phyloP scores from a whole-genome alignment of 345 rosid genomes.

The Eucalyptus cloeziana region DNA sequence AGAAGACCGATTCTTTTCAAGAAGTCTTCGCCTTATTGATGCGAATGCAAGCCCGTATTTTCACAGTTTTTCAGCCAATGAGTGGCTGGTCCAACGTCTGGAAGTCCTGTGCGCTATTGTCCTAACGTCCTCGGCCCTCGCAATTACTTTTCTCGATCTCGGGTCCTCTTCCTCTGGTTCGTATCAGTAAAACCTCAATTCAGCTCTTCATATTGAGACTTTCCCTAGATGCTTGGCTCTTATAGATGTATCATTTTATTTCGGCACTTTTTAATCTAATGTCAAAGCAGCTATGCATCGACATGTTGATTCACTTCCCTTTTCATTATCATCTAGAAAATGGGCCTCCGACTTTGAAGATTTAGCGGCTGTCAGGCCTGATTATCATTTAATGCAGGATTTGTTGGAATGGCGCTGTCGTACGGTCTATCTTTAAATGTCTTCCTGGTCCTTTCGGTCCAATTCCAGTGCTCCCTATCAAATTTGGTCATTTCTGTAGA shows the following conservation, averaged over 20 bases:
- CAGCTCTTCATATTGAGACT: background rate
- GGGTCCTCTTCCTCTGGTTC: conserved; percentile 48
- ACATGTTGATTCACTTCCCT: background rate
- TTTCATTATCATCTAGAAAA: background rate
- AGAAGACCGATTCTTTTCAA: conserved; percentile 41
- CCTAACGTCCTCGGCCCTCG: conserved; percentile 41
- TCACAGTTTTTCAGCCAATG: conserved; percentile 36
- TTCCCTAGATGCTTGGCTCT: background rate
- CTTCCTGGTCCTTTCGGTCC: conserved; percentile 29
- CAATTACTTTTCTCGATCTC: conserved; percentile 35
- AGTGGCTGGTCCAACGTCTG: conserved; percentile 54
- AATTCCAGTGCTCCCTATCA: conserved; percentile 32
- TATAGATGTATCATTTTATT: background rate
- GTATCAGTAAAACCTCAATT: background rate
- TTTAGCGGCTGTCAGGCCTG: background rate
- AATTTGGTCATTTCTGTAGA: conserved; percentile 43
- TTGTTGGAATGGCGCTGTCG: conserved; percentile 52
- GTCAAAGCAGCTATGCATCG: background rate
- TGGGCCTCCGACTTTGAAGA: background rate
- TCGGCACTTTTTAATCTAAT: background rate
- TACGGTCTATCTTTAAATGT: conserved; percentile 51
- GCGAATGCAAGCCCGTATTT: conserved; percentile 44
- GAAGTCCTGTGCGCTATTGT: conserved; percentile 38
- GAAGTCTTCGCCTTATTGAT: conserved; percentile 31
- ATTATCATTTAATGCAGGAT: conserved; percentile 11